These are phyloP conservation scores for Rhodotorula sp. DNA, from an alignment of 1,284 basidiomycete genomes.

Conservation along the genomic window DNA sequence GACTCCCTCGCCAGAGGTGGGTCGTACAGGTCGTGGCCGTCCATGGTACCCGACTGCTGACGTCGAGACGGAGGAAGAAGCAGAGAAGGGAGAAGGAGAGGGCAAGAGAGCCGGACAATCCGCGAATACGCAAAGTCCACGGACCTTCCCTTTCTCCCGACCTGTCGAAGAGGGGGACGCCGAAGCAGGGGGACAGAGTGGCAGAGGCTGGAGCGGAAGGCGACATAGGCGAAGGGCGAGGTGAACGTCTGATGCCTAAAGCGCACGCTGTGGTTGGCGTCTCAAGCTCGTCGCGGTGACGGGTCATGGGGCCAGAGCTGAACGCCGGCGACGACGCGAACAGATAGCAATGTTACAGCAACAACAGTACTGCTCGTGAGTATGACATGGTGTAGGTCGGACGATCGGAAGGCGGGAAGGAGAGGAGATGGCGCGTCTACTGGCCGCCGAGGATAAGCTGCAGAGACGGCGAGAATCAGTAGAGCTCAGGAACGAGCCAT, in stretches of 20 bases:
- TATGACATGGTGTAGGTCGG: neutral
- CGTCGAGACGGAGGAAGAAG: too few relatives aligned
- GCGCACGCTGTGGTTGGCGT: too few relatives aligned
- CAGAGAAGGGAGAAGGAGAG: neutral
- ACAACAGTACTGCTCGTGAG: neutral
- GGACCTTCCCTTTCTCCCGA: too few relatives aligned
- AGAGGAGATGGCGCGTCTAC: neutral
- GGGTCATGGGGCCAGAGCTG: neutral
- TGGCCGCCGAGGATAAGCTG: constrained; percentile 19
- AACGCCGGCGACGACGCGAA: neutral
- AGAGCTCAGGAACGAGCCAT: too few relatives aligned
- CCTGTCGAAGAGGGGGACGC: neutral
- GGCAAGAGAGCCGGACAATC: neutral
- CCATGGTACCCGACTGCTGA: neutral
- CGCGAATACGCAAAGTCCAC: neutral
- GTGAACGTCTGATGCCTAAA: neutral
- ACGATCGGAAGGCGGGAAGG: neutral
- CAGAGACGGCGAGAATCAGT: neutral
- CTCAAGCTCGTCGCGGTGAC: too few relatives aligned
- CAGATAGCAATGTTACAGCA: neutral
- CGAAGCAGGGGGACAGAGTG: neutral
- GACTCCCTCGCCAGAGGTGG: neutral
- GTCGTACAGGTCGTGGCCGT: constrained; percentile 1
- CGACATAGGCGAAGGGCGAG: neutral
- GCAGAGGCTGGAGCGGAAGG: too few relatives aligned